These are phyloP conservation scores for Phyllosticta paracitricarpa DNA, from an alignment of 2,329 filamentous ascomycete species.

Conservation along the genomic window DNA sequence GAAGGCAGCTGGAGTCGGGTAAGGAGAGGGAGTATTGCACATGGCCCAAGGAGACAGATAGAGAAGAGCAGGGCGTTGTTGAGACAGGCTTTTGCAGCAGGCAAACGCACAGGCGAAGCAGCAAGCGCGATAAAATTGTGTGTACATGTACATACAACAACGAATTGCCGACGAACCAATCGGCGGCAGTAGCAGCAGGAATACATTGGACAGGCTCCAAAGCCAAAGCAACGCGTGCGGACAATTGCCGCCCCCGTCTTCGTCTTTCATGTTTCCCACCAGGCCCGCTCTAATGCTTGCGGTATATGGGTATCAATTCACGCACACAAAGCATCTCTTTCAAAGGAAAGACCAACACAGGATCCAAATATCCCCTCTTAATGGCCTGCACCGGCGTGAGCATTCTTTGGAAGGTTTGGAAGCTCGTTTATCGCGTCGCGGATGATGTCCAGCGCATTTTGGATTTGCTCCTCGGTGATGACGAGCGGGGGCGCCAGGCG, in stretches of 20 bases:
- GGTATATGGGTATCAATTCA: conserved; percentile 9
- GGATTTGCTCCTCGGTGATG: conserved; percentile 80
- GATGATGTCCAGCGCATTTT: conserved; percentile 68
- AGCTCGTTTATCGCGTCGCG: conserved; percentile 72
- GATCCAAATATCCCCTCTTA: conserved; percentile 19
- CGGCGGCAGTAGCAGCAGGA: no score
- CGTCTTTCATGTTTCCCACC: not conserved
- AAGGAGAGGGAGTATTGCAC: no score
- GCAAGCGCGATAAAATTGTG: no score
- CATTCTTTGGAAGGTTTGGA: conserved; percentile 56
- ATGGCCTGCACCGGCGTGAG: conserved; percentile 50
- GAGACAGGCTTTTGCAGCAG: no score
- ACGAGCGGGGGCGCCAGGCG: conserved; percentile 93
- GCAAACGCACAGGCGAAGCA: no score
- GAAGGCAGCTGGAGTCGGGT: no score
- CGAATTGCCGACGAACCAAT: no score
- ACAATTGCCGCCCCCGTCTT: not conserved
- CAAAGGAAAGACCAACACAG: not conserved
- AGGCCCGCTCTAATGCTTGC: conserved; percentile 2
- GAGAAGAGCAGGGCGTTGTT: no score
- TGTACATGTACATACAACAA: no score
- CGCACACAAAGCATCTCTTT: conserved; percentile 1
- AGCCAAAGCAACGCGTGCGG: not conserved
- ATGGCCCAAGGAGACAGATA: no score
- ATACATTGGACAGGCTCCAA: not conserved